Base-by-base conservation (phyloP, 345 rosid genomes). In the Salix viminalis region DNA sequence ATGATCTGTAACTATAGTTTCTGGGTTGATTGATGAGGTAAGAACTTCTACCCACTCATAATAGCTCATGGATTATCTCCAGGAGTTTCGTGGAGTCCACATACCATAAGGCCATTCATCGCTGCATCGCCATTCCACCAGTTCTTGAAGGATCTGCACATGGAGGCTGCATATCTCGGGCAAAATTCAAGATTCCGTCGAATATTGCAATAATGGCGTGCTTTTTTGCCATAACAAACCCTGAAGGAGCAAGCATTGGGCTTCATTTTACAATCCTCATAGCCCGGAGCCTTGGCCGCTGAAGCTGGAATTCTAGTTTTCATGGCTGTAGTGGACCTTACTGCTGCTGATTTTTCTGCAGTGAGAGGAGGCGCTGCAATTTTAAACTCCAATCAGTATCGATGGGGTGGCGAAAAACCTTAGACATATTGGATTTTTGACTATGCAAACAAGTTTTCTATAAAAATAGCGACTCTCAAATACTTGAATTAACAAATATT, bases 141-240 rank as follows among this genome's bases (percentile, higher is more conserved):
- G 41, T 92, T 96, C 86, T 96, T n/a, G 99, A 96, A 89, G 99
- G 98, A 32, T 89, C 94, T 28, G 97, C 98, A 0, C 93, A 93
- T 0, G 98, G 97, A 60, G 99, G 99, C 44, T 96, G 98, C 88
- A 87, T 92, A 4, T 87, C 97, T 5, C 97, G 93, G 81, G 98
- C 99, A 2, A 87, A 83, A 48, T 87, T 92, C 80, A 90, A 85
- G 77, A 80, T 80, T 0, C 46, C 65, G 0, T 87, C 95, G 9
- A 82, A 95, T 4, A 30, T 30, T 30, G 60, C 88, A 2, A 0
- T 89, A 21, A 92, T 93, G 99, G 95, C 93, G 2, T 88, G 88
- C 48, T 93, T 93, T 71, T 96, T 96, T 1, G 89, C 92, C 26
- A 23, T 93, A 3, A 96, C 98, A 9, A 90, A 97, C 2, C 97